Conservation (phyloP, 2,329 filamentous ascomycete genomes). For the Ophiobolus disseminans region DNA sequence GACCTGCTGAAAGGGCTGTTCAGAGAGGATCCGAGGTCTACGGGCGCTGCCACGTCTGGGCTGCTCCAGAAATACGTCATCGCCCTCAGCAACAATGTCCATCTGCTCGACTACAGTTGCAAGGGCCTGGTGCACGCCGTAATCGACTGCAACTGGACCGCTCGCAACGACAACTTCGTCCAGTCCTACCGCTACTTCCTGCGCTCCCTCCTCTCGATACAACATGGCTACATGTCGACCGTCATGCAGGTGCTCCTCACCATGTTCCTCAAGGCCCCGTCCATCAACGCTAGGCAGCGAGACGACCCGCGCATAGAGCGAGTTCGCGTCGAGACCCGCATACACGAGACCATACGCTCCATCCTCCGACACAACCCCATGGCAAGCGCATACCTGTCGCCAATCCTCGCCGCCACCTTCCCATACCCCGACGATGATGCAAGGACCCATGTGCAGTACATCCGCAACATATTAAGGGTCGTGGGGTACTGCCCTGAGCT, state of each 20-base stretch:
- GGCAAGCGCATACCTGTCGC: slow-evolving; percentile 72
- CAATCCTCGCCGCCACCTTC: slow-evolving; percentile 72
- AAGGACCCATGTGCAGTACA: slow-evolving; percentile 83
- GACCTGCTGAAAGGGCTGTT: slow-evolving; percentile 64
- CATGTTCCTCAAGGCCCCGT: slow-evolving; percentile 72
- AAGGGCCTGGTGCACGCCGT: slow-evolving; percentile 65
- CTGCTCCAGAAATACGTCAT: slow-evolving; percentile 65
- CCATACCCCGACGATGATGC: slow-evolving; percentile 79
- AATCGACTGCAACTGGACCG: slow-evolving; percentile 67
- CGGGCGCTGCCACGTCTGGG: slow-evolving; percentile 59
- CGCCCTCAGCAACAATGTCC: slow-evolving; percentile 64
- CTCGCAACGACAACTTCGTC: slow-evolving; percentile 66
- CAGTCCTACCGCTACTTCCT: slow-evolving; percentile 64
- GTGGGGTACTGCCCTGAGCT: slow-evolving; percentile 80
- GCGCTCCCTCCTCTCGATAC: slow-evolving; percentile 75
- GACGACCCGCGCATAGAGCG: slow-evolving; percentile 66
- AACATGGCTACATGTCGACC: slow-evolving; percentile 76
- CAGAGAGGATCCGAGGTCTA: slow-evolving; percentile 54
- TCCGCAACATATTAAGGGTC: slow-evolving; percentile 81
- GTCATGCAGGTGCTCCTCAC: slow-evolving; percentile 82
- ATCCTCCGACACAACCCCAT: slow-evolving; percentile 83
- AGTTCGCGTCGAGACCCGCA: slow-evolving; percentile 71
- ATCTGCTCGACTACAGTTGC: slow-evolving; percentile 63
- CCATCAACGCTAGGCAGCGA: slow-evolving; percentile 59
- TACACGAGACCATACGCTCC: slow-evolving; percentile 78